Percentiles rank a stretch among this genome's conserved stretches.
These are phyloP conservation scores for Periglandula ipomoeae DNA, from an alignment of 2,329 filamentous ascomycete genomes.

Conservation along the genomic window DNA sequence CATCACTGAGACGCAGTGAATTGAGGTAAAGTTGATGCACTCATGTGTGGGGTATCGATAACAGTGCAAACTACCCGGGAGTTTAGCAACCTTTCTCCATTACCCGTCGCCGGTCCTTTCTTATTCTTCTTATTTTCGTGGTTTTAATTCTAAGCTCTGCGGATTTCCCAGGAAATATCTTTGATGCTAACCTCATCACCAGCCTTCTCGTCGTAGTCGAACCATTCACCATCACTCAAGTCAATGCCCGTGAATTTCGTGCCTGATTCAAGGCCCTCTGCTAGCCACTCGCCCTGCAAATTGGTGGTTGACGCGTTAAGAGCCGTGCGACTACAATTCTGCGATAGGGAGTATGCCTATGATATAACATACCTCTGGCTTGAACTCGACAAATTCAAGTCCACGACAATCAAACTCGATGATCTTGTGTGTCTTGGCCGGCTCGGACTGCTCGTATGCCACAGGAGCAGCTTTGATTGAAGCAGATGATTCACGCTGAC, in stretches of 20 bases:
- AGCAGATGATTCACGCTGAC: conserved; percentile 73
- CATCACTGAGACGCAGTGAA: not conserved
- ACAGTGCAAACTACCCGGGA: not conserved
- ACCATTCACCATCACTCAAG: conserved; percentile 88
- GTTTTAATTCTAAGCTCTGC: conserved; percentile 44
- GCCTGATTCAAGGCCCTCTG: conserved; percentile 67
- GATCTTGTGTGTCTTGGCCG: conserved; percentile 67
- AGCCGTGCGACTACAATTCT: too few relatives aligned
- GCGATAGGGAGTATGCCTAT: too few relatives aligned
- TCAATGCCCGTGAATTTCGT: conserved; percentile 80
- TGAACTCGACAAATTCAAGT: conserved; percentile 85
- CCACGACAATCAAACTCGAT: conserved; percentile 91
- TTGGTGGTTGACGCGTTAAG: not conserved
- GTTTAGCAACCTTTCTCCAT: not conserved
- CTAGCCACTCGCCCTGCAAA: conserved; percentile 76
- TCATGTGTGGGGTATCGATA: conserved; percentile 3
- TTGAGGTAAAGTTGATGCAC: not conserved
- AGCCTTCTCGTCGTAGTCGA: conserved; percentile 92
- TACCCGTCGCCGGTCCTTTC: not conserved
- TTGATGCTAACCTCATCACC: conserved; percentile 88
- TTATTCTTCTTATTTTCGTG: not conserved
- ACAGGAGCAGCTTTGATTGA: conserved; percentile 68
- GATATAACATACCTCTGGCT: conserved; percentile 57
- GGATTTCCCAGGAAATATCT: conserved; percentile 79
- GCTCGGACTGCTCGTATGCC: conserved; percentile 61